phyloP scores from a whole-genome alignment of 192 early-diverging fungal species.

The Entrophospora sp. region DNA sequence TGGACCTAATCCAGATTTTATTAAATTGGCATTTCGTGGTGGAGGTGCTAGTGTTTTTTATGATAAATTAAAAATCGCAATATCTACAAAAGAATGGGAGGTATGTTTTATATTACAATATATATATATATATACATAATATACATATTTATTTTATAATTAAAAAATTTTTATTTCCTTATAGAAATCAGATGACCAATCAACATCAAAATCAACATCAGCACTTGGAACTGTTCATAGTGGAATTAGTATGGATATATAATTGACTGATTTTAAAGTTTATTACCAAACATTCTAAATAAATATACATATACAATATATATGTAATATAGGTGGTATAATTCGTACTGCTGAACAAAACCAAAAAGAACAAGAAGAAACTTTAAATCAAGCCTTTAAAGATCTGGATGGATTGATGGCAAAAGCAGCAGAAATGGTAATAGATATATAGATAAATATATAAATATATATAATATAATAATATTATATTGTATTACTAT shows the following conservation, averaged over 20 bases:
- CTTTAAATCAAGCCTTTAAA: constrained; percentile 72
- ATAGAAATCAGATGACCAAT: neutral
- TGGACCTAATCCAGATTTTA: constrained; percentile 12
- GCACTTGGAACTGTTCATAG: constrained; percentile 23
- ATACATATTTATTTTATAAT: neutral
- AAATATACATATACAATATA: no score
- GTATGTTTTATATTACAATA: constrained; percentile 19
- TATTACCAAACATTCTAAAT: no score
- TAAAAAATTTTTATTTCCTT: neutral
- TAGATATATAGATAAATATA: neutral
- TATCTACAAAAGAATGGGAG: constrained; percentile 60
- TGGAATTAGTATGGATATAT: neutral
- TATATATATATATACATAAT: no score
- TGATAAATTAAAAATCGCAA: constrained; percentile 49
- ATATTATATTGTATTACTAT: constrained; percentile 18
- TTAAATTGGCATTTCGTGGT: constrained; percentile 73
- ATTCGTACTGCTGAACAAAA: constrained; percentile 53
- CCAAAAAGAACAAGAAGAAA: constrained; percentile 56
- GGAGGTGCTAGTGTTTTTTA: constrained; percentile 61
- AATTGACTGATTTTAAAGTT: no score
- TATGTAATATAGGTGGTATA: constrained; percentile 53
- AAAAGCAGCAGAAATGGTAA: constrained; percentile 84
- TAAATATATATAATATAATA: neutral
- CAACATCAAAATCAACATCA: neutral
- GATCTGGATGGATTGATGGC: constrained; percentile 84